phyloP scores from a whole-genome alignment of 305 asterid genomes.

The Lippia alba region DNA sequence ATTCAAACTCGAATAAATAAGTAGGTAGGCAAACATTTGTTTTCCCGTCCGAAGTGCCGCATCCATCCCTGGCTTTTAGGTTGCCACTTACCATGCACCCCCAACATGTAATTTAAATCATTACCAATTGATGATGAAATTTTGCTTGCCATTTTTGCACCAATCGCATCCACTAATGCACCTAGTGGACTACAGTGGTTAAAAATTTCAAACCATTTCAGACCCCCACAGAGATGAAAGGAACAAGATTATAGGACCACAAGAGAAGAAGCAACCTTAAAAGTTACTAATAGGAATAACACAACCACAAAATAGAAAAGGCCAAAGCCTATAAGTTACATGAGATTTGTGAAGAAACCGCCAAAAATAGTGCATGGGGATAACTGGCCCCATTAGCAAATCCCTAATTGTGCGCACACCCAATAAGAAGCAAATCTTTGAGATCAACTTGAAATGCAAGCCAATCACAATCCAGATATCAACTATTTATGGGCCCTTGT shows the following conservation, averaged over 20 bases:
- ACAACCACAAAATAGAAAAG: slow-evolving; percentile 42
- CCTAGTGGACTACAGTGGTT: slow-evolving; percentile 41
- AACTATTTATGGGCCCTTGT: slow-evolving; percentile 37
- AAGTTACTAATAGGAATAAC: slow-evolving; percentile 33
- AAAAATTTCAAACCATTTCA: background rate
- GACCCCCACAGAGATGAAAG: background rate
- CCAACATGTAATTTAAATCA: background rate
- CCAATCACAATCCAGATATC: slow-evolving; percentile 55
- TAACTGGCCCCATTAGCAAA: slow-evolving; percentile 46
- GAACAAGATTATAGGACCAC: background rate
- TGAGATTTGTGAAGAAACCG: slow-evolving; percentile 11
- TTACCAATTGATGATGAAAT: background rate
- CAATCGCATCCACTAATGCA: slow-evolving; percentile 30
- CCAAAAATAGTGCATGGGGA: too few species aligned
- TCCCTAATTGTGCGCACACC: slow-evolving; percentile 45
- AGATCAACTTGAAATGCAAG: slow-evolving; percentile 41
- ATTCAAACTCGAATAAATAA: too few species aligned
- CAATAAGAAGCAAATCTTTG: slow-evolving; percentile 45
- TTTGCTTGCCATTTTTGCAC: slow-evolving; percentile 23
- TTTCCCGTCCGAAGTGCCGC: slow-evolving; percentile 29
- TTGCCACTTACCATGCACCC: background rate
- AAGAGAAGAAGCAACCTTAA: background rate
- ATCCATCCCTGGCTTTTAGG: background rate
- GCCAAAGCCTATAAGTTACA: slow-evolving; percentile 23
- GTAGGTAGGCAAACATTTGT: background rate